These are phyloP conservation scores for Phaeosphaeria sp. DNA, from an alignment of 2,329 filamentous ascomycete genomes.

Conservation along the genomic window DNA sequence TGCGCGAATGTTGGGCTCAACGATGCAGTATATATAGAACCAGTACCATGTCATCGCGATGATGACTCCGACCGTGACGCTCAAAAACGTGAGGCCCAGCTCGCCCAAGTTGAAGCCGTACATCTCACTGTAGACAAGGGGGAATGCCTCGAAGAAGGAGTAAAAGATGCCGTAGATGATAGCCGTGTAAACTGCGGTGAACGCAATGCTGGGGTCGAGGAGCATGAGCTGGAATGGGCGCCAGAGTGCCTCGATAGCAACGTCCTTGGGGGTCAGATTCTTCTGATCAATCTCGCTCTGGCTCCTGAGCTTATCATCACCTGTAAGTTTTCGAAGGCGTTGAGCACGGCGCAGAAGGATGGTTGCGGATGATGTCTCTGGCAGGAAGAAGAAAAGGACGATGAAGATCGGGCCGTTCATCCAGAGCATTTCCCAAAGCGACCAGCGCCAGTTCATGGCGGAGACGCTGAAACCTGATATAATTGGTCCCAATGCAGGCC, in stretches of 20 bases:
- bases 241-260: constrained; percentile 63
- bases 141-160: constrained; percentile 75
- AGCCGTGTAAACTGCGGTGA: constrained; percentile 84
- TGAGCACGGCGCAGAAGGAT: constrained; percentile 75
- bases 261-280: constrained; percentile 44
- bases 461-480: constrained; percentile 78
- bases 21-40: constrained; percentile 81
- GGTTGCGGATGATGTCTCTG: constrained; percentile 84
- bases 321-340: constrained; percentile 73
- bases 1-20: constrained; percentile 62
- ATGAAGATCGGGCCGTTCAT: constrained; percentile 74
- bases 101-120: constrained; percentile 78
- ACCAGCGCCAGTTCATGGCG: constrained; percentile 77
- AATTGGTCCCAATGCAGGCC: constrained; percentile 70
- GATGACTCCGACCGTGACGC: constrained; percentile 76
- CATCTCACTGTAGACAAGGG: constrained; percentile 73
- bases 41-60: constrained; percentile 69
- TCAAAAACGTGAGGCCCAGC: constrained; percentile 85
- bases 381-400: constrained; percentile 82
- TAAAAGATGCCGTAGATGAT: constrained; percentile 78
- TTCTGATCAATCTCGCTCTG: constrained; percentile 77
- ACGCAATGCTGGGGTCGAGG: constrained; percentile 81
- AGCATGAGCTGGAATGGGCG: constrained; percentile 87
- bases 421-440: constrained; percentile 88
- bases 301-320: constrained; percentile 71